Percentiles rank a stretch among this genome's conserved stretches.
Evolutionary conservation across 306 rosid genomes (phyloP).

Genomic region (Rubus idaeus): DNA sequence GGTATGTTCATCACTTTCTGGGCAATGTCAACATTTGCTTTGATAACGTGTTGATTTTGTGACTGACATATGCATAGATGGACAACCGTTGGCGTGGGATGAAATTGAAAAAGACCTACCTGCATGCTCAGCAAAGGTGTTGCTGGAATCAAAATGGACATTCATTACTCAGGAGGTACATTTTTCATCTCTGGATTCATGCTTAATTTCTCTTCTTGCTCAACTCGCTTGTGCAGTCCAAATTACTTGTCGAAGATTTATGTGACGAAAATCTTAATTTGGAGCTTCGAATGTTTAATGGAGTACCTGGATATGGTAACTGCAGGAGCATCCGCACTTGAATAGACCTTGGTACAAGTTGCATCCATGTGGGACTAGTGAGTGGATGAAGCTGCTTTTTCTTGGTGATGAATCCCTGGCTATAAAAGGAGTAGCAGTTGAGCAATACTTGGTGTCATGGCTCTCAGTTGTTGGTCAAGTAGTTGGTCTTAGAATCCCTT

Average conservation of each 20-base stretch:
- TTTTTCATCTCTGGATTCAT: background rate
- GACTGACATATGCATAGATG: slow-evolving; percentile 45
- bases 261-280: background rate
- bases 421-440: slow-evolving; percentile 32
- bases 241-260: background rate
- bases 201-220: background rate
- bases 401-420: slow-evolving; percentile 32
- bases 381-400: slow-evolving; percentile 85
- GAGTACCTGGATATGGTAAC: background rate
- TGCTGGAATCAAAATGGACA: slow-evolving; percentile 79
- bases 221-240: background rate
- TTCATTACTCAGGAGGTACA: slow-evolving; percentile 78
- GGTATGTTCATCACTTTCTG: slow-evolving; percentile 45
- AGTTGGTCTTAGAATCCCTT: slow-evolving; percentile 64
- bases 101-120: slow-evolving; percentile 72
- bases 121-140: slow-evolving; percentile 47
- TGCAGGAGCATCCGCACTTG: slow-evolving; percentile 84
- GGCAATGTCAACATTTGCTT: background rate
- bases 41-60: background rate
- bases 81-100: slow-evolving; percentile 50
- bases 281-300: background rate
- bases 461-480: slow-evolving; percentile 85
- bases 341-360: slow-evolving; percentile 86
- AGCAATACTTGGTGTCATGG: slow-evolving; percentile 69
- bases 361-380: slow-evolving; percentile 90